Evolutionary conservation across 2,329 filamentous ascomycete species (phyloP), one percentile per base, ranked within the genome.

Genomic region (Fusarium torreyae): DNA sequence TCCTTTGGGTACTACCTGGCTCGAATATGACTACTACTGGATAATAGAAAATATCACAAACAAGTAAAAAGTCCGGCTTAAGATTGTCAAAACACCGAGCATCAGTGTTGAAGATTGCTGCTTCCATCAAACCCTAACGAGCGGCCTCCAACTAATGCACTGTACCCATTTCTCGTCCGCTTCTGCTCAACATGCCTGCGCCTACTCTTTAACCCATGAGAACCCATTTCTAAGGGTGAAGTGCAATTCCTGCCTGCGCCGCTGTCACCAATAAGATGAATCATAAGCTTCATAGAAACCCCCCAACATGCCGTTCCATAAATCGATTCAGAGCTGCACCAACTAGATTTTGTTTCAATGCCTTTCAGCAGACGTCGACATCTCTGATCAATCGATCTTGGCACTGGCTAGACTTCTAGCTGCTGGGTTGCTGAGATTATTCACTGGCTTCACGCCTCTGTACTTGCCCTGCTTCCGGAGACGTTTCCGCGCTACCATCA

Each of bases 401-500:
- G 92, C 92, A 74, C 86, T 89, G 62, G 90, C 89, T 43, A 95
- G 83, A 74, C 87, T 89, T 66, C 86, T 86, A 51, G 89, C 87
- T 53, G 85, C 86, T 13, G 92, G 91, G 63, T 91, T 92, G 69
- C 86, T 88, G 57, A 97, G 85, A 72, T 97, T 95, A 80, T 97
- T 97, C 67, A 93, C 90, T 69, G 96, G 88, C 62, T 89, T 89
- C 63, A 93, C 83, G 43, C 89, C 88, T 80, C 91, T 92, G 78
- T 92, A 92, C 78, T 95, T 94, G 78, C 89, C 91, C 81, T 97
- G 92, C 80, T 97, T 97, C 49, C 92, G 87, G 43, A 98, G 85
- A 60, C 93, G 91, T 84, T 97, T 98, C 62, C 96, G 87, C 9
- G 96, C 96, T 36, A 98, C 96, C 96, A 99, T 99, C 63, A 99